Conservation (phyloP, 1,284 basidiomycete genomes). For the Cryptococcus maquisensis region DNA sequence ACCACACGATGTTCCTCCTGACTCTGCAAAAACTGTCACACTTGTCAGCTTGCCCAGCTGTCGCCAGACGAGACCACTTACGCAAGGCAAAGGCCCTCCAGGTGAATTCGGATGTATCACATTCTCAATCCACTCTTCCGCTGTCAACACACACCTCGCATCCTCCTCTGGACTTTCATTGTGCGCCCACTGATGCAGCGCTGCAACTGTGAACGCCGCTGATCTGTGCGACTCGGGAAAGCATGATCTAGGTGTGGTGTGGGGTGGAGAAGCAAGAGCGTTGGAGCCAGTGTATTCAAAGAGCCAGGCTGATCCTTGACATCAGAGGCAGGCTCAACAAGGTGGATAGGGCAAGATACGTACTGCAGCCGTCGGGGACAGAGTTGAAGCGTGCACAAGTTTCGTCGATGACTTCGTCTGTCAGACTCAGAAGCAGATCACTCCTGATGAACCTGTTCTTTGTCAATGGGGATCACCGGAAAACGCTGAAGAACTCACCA, state of each 20-base stretch:
- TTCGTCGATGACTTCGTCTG: conserved; percentile 77
- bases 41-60: background rate
- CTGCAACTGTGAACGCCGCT: conserved; percentile 76
- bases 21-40: conserved; percentile 61
- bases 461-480: background rate
- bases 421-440: conserved; percentile 68
- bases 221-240: conserved; percentile 70
- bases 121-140: conserved; percentile 76
- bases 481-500: conserved; percentile 52
- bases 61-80: conserved; percentile 50
- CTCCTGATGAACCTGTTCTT: conserved; percentile 65
- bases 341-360: conserved; percentile 31
- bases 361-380: conserved; percentile 81
- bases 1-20: conserved; percentile 25
- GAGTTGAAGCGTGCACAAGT: conserved; percentile 74
- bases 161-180: conserved; percentile 60
- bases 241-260: conserved; percentile 52
- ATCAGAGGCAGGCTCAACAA: background rate
- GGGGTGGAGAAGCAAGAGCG: conserved; percentile 67
- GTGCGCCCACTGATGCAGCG: conserved; percentile 88
- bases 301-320: conserved; percentile 66
- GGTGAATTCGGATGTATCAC: conserved; percentile 64
- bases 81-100: conserved; percentile 76
- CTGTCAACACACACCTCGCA: conserved; percentile 67
- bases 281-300: conserved; percentile 78